phyloP scores from a whole-genome alignment of 1,139 yeast genomes.

The Yamadazyma epiphylla region DNA sequence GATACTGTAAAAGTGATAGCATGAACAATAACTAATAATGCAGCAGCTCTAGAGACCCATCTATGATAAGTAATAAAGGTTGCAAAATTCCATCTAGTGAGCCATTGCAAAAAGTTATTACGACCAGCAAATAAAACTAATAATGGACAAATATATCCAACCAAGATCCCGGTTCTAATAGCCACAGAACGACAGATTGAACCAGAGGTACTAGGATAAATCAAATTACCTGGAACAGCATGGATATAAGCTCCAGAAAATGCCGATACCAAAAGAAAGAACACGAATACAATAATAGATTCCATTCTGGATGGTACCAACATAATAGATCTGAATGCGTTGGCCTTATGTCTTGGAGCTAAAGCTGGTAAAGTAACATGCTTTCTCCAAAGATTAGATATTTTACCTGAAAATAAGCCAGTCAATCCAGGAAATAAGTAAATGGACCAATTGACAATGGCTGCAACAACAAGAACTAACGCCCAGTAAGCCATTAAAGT shows the following conservation, averaged over 20 bases:
- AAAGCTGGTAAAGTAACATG: conserved; percentile 30
- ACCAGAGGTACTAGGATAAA: conserved; percentile 12
- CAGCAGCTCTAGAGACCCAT: conserved; percentile 26
- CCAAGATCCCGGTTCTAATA: conserved; percentile 29
- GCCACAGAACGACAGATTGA: conserved; percentile 18
- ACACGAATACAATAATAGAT: conserved; percentile 28
- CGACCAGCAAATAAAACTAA: conserved; percentile 29
- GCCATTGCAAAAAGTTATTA: conserved; percentile 29
- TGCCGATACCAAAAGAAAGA: conserved; percentile 42
- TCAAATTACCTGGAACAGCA: conserved; percentile 19
- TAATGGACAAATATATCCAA: conserved; percentile 21
- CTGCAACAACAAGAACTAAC: conserved; percentile 36
- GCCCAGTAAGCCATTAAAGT: conserved; percentile 50
- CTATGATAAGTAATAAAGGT: conserved; percentile 27
- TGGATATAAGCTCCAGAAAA: conserved; percentile 23
- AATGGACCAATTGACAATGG: conserved; percentile 43
- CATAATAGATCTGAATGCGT: conserved; percentile 16
- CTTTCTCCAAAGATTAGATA: conserved; percentile 26
- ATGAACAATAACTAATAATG: conserved; percentile 20
- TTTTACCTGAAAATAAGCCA: conserved; percentile 20
- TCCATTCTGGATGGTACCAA: conserved; percentile 30
- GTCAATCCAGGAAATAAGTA: conserved; percentile 24
- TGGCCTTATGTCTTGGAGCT: conserved; percentile 20
- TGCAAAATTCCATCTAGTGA: conserved; percentile 28
- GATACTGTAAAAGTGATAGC: conserved; percentile 18